A percentile compares a stretch with the other conserved stretches of the same genome.
These are phyloP conservation scores for Camellia oleifera DNA, from an alignment of 179 eudicot genomes.

Conservation along the genomic window DNA sequence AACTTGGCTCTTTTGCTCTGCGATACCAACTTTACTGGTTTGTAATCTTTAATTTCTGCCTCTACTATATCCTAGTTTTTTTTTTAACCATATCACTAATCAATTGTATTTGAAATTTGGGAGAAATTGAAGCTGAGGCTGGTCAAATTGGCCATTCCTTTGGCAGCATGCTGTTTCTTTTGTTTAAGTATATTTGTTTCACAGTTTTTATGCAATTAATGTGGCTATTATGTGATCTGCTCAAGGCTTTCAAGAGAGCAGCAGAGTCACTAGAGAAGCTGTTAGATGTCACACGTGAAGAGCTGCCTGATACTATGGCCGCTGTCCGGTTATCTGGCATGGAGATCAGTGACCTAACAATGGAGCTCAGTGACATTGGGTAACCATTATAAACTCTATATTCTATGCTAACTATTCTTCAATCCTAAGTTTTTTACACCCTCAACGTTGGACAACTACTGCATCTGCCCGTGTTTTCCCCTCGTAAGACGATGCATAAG, in stretches of 20 bases:
- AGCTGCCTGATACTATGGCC: conserved; percentile 94
- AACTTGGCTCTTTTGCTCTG: conserved; percentile 73
- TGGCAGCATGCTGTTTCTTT: neutral
- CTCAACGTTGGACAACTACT: no score
- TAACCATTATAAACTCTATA: conserved; percentile 16
- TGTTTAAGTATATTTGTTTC: neutral
- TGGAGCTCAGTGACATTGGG: conserved; percentile 96
- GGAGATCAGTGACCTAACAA: conserved; percentile 94
- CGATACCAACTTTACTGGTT: conserved; percentile 86
- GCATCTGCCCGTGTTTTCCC: no score
- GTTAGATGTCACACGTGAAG: conserved; percentile 79
- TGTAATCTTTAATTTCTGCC: conserved; percentile 17
- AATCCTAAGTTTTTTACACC: neutral
- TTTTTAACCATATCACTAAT: no score
- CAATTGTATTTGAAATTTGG: neutral
- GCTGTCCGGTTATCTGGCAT: conserved; percentile 88
- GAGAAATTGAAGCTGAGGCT: neutral
- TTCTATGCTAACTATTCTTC: neutral
- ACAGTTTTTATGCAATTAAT: neutral
- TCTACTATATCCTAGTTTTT: neutral
- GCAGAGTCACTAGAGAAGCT: conserved; percentile 85
- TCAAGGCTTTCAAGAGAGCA: conserved; percentile 85
- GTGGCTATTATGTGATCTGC: conserved; percentile 10
- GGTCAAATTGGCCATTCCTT: neutral
- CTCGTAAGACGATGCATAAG: no score